Evolutionary conservation across 2,329 filamentous ascomycete species (phyloP), one percentile per base, ranked within the genome.

Genomic region (Penicillium sp.): DNA sequence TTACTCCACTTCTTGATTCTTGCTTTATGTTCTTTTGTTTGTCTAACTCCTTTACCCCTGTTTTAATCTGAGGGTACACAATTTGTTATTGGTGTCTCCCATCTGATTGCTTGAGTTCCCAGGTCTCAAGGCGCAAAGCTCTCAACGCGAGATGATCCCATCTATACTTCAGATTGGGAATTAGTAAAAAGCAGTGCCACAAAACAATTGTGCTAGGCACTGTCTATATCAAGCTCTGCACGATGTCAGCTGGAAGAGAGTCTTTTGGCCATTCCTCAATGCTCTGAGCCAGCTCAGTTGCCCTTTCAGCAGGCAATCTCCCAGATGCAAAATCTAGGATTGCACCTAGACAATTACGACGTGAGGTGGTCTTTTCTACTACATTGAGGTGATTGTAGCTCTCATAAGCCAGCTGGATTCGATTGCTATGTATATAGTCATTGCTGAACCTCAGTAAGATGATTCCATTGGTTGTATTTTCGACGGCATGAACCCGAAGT

Each of bases 201-300:
- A 25, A 25, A 25, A 7, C 22, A 25, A 25, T 6, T 25, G 22
- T 8, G 22, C 5, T 8, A 7, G 22, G 5, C 25, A 6, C 16
- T 41, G 10, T 40, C 11, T 12, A 13, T 41, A 14, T 53, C 48
- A 39, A 55, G 45, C 19, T 53, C 41, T 39, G 41, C 31, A 55
- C 40, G n/a, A 46, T 28, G 11, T 58, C 53, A 5, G 58, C 54
- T 13, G 63, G 54, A 53, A 73, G 52, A n/a, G 63, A n/a, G 63
- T 2, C 68, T 70, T 44, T 67, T 68, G 2, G 41, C 50, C 12
- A 66, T 60, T 62, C 52, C 9, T 29, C 50, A 6, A 67, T 49
- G 19, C 62, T 70, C 46, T 68, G 61, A 12, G 63, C 43, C 4
- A 73, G 47, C 46, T 72, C 68, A 12, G 55, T 45, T 6, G 45